Evolutionary conservation across 164 flowering plant species (phyloP).

Genomic region (Nelumbo lutea): DNA sequence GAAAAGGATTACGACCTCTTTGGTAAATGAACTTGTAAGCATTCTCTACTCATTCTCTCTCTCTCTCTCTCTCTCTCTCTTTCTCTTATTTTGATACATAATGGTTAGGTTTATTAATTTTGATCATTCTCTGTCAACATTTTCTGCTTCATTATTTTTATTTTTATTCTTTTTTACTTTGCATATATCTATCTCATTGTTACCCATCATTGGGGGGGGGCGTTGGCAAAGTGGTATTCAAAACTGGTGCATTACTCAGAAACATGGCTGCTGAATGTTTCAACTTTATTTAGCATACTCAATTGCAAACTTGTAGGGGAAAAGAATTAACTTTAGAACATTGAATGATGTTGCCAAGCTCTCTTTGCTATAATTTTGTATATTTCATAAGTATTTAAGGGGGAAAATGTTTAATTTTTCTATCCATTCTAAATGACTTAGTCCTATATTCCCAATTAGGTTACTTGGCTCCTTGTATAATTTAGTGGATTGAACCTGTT

Average conservation of each 20-base stretch:
- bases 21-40: conserved; percentile 98
- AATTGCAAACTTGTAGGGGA: neutral
- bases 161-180: too few relatives aligned
- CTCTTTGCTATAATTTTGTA: neutral
- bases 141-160: neutral
- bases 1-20: conserved; percentile 69
- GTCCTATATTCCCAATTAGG: neutral
- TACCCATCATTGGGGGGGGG: neutral
- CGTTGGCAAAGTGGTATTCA: neutral
- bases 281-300: neutral
- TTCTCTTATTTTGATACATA: neutral
- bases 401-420: neutral
- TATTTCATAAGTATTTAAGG: neutral
- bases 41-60: conserved; percentile 5
- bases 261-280: neutral
- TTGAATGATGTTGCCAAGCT: neutral
- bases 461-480: neutral
- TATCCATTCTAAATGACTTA: neutral
- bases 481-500: neutral
- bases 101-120: neutral
- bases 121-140: neutral
- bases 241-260: neutral
- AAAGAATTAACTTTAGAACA: neutral
- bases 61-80: conserved; percentile 3
- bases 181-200: neutral